Percentiles rank a stretch among this genome's conserved stretches.
Conservation (phyloP, 176 grass and related monocot genomes). For the Rhipidocladum racemiflorum region DNA sequence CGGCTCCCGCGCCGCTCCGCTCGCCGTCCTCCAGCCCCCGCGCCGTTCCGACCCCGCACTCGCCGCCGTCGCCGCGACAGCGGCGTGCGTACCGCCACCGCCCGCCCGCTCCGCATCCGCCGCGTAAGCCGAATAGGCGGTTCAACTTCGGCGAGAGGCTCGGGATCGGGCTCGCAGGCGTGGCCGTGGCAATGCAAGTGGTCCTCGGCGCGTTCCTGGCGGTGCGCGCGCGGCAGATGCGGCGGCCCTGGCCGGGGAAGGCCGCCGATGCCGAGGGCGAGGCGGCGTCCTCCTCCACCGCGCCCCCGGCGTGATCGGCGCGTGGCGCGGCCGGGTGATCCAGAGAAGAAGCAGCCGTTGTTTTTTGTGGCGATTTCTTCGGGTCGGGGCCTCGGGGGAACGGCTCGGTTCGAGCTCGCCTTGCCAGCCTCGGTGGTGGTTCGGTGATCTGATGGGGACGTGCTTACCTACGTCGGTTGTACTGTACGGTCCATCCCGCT, state of each 20-base stretch:
- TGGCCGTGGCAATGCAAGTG: constrained; percentile 39
- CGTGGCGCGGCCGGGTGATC: neutral
- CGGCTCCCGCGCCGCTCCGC: neutral
- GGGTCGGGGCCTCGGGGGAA: no score
- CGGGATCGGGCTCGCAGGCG: constrained; percentile 49
- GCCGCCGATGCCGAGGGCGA: neutral
- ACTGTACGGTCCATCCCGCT: no score
- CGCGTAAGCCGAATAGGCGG: neutral
- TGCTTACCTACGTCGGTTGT: no score
- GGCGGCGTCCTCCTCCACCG: neutral
- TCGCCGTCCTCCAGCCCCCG: neutral
- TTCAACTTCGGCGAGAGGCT: constrained; percentile 58
- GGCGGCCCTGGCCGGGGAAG: neutral
- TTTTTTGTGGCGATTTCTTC: neutral
- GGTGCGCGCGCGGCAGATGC: constrained; percentile 22
- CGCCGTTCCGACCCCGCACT: neutral
- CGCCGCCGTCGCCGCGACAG: neutral
- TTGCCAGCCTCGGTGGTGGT: neutral
- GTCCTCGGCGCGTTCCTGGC: constrained; percentile 23
- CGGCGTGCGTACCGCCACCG: neutral
- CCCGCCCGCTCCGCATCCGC: neutral
- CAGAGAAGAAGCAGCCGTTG: neutral
- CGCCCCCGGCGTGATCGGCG: no score
- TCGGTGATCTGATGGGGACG: neutral
- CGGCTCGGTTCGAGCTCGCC: neutral